Percentiles rank a stretch among this genome's conserved stretches.
These are phyloP conservation scores for Diutina neorugosa DNA, from an alignment of 1,139 yeast genomes.

Conservation along the genomic window DNA sequence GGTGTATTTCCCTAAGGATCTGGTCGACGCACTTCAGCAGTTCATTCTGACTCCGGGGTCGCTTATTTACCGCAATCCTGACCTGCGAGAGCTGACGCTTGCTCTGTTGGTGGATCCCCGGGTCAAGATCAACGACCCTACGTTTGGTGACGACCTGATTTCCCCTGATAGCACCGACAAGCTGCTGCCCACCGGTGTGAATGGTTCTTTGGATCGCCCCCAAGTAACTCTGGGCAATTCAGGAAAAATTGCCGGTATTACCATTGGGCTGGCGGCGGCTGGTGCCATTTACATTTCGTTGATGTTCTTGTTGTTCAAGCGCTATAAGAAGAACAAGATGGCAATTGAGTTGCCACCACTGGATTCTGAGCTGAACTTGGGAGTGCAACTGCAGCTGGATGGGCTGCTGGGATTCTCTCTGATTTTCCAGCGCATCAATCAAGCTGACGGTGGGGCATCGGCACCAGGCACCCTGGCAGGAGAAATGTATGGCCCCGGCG, in stretches of 20 bases:
- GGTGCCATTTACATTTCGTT: conserved; percentile 43
- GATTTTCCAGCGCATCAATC: conserved; percentile 20
- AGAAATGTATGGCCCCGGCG: conserved; percentile 1
- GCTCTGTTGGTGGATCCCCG: conserved; percentile 49
- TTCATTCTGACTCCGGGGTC: conserved; percentile 34
- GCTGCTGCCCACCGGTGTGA: conserved; percentile 10
- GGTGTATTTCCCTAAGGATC: conserved; percentile 51
- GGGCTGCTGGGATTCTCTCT: conserved; percentile 15
- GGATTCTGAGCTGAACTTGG: conserved; percentile 29
- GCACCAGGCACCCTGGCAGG: conserved; percentile 4
- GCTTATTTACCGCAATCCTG: conserved; percentile 36
- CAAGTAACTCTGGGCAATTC: conserved; percentile 9
- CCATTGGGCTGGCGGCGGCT: conserved; percentile 62
- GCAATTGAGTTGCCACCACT: conserved; percentile 30
- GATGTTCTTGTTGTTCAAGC: conserved; percentile 32
- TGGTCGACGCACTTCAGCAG: conserved; percentile 31
- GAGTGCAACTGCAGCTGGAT: conserved; percentile 11
- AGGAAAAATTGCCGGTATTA: conserved; percentile 42
- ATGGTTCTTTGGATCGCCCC: conserved; percentile 32
- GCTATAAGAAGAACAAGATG: conserved; percentile 21
- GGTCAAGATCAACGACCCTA: conserved; percentile 28
- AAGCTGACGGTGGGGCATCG: conserved; percentile 1
- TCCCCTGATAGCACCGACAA: conserved; percentile 11
- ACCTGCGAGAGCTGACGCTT: conserved; percentile 32
- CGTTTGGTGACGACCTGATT: conserved; percentile 32